Evolutionary conservation across 345 rosid genomes (phyloP).

Genomic region (Euphorbia peplus): DNA sequence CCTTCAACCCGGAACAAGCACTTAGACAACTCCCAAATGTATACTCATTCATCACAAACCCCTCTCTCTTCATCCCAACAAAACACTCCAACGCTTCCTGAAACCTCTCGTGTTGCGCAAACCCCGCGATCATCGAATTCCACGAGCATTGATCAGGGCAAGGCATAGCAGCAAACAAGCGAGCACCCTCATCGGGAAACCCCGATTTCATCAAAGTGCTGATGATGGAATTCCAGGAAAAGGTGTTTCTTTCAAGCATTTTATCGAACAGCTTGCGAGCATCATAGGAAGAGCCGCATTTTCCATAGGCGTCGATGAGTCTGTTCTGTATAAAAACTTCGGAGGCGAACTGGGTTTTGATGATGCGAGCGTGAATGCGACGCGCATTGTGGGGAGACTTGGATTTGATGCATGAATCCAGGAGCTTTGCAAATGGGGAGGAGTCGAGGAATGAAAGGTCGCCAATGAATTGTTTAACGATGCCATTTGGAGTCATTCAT

Average conservation of each 20-base stretch:
- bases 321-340: constrained; percentile 67
- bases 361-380: constrained; percentile 56
- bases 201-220: constrained; percentile 49
- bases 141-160: constrained; percentile 75
- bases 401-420: constrained; percentile 57
- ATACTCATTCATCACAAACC: constrained; percentile 52
- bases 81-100: constrained; percentile 44
- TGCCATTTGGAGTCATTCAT: constrained; percentile 59
- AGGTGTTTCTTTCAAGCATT: constrained; percentile 60
- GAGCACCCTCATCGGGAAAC: constrained; percentile 52
- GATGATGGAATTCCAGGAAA: constrained; percentile 60
- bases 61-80: constrained; percentile 48
- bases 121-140: constrained; percentile 76
- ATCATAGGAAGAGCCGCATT: constrained; percentile 49
- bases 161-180: constrained; percentile 47
- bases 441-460: constrained; percentile 43
- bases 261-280: constrained; percentile 62
- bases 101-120: constrained; percentile 58
- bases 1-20: constrained; percentile 55
- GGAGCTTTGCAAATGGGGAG: constrained; percentile 56
- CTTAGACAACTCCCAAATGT: constrained; percentile 67
- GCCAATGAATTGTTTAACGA: constrained; percentile 37
- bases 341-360: constrained; percentile 41
- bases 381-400: constrained; percentile 35
- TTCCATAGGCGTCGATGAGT: constrained; percentile 59